These are phyloP conservation scores for Dissoconium aciculare DNA, from an alignment of 2,329 filamentous ascomycete species.

Conservation along the genomic window DNA sequence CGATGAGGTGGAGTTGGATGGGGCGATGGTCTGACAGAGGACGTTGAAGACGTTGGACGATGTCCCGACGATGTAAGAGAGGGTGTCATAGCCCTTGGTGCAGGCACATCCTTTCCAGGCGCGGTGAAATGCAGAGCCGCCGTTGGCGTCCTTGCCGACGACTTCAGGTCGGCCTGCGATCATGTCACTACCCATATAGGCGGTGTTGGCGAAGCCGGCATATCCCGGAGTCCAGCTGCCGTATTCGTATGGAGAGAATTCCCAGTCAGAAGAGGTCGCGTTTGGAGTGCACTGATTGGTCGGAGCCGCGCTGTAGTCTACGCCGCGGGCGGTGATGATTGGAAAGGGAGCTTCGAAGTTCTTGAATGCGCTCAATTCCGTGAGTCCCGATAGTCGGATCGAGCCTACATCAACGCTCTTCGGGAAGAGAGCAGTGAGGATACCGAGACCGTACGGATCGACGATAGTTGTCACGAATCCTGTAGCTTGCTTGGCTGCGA, in stretches of 20 bases:
- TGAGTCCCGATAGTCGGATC: conserved; percentile 23
- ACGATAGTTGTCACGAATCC: conserved; percentile 29
- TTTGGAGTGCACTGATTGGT: conserved; percentile 25
- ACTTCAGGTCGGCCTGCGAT: conserved; percentile 30
- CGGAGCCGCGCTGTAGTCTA: conserved; percentile 12
- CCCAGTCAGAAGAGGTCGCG: conserved; percentile 45
- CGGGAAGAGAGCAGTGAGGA: conserved; percentile 28
- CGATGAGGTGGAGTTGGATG: conserved; percentile 11
- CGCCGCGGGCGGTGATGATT: conserved; percentile 30
- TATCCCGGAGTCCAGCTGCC: conserved; percentile 48
- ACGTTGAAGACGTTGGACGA: conserved; percentile 30
- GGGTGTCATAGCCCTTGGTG: conserved; percentile 34
- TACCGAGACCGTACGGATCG: conserved; percentile 28
- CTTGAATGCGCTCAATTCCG: conserved; percentile 27
- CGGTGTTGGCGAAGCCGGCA: conserved; percentile 43
- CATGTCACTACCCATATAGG: conserved; percentile 47
- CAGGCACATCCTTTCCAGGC: conserved; percentile 26
- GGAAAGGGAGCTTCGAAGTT: conserved; percentile 29
- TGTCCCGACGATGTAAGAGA: conserved; percentile 34
- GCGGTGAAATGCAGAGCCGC: no score
- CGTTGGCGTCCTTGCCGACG: neutral
- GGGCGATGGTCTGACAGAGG: conserved; percentile 1
- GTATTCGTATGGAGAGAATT: conserved; percentile 52
- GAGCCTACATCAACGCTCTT: conserved; percentile 26
- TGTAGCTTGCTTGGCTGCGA: conserved; percentile 24